Percentiles rank a stretch among this genome's conserved stretches.
These are phyloP conservation scores for Eucalyptus sp. DNA, from an alignment of 345 rosid species.

Conservation along the genomic window DNA sequence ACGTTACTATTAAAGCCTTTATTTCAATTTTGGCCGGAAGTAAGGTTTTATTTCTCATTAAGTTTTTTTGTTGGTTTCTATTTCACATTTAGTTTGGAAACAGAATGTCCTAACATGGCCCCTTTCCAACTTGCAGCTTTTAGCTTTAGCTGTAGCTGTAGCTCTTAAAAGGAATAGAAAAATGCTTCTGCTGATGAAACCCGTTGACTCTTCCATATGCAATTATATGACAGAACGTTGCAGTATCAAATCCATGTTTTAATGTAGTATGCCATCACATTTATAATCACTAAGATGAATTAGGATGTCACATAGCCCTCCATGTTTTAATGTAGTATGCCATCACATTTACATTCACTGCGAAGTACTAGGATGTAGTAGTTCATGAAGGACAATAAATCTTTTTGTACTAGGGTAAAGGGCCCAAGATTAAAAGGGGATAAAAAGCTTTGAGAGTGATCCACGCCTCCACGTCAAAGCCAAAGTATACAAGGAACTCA, in stretches of 20 bases:
- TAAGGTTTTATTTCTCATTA: background rate
- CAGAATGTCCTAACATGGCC: background rate
- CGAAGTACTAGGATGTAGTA: background rate
- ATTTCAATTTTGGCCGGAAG: background rate
- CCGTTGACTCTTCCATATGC: background rate
- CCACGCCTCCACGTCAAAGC: background rate
- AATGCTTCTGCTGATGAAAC: background rate
- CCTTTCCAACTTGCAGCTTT: background rate
- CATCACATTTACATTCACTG: background rate
- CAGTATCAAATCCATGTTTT: background rate
- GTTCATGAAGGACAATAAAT: background rate
- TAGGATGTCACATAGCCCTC: background rate
- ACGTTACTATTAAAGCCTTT: background rate
- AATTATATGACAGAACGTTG: background rate
- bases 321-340: background rate
- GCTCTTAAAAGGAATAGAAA: background rate
- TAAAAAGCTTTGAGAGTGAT: background rate
- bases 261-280: background rate
- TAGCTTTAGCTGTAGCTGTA: background rate
- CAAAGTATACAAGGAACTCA: slow-evolving; percentile 20
- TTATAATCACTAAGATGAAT: background rate
- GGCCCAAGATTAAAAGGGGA: background rate
- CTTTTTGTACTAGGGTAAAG: background rate
- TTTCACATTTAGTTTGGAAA: background rate
- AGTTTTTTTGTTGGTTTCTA: background rate